Evolutionary conservation across 106 monocot genomes (phyloP).

Genomic region (Alisma plantagoaquatica): DNA sequence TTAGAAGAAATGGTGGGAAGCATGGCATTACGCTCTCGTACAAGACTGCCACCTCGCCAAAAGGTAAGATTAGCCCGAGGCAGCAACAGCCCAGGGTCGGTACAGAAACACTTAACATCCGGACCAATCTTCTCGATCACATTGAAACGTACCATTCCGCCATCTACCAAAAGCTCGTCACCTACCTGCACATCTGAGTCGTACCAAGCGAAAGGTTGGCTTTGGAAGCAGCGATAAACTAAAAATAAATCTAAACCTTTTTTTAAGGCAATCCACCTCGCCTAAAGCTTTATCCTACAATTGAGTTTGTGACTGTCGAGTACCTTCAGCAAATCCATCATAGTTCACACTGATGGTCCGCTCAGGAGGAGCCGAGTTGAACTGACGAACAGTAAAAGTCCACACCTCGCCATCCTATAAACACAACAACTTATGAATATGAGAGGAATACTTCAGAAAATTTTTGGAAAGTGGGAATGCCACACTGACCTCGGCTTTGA

Average conservation of each 20-base stretch:
- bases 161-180: constrained; percentile 97
- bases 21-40: constrained; percentile 95
- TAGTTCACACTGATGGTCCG: constrained; percentile 83
- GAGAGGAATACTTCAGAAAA: neutral
- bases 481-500: constrained; percentile 50
- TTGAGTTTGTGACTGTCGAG: no score
- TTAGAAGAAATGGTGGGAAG: constrained; percentile 98
- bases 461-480: neutral
- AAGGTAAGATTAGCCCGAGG: constrained; percentile 77
- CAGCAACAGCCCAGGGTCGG: constrained; percentile 61
- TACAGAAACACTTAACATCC: constrained; percentile 88
- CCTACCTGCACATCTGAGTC: constrained; percentile 83
- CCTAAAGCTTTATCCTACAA: no score
- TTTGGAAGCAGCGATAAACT: no score
- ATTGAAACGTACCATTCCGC: constrained; percentile 98
- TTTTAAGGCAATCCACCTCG: no score
- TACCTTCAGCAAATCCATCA: constrained; percentile 98
- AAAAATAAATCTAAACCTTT: no score
- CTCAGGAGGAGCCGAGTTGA: constrained; percentile 73
- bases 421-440: constrained; percentile 1
- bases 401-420: constrained; percentile 99
- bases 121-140: constrained; percentile 97
- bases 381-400: constrained; percentile 88
- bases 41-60: constrained; percentile 79
- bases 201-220: no score